Evolutionary conservation across 768 basidiomycete species (phyloP).

Genomic region (Botryobasidium botryosum): DNA sequence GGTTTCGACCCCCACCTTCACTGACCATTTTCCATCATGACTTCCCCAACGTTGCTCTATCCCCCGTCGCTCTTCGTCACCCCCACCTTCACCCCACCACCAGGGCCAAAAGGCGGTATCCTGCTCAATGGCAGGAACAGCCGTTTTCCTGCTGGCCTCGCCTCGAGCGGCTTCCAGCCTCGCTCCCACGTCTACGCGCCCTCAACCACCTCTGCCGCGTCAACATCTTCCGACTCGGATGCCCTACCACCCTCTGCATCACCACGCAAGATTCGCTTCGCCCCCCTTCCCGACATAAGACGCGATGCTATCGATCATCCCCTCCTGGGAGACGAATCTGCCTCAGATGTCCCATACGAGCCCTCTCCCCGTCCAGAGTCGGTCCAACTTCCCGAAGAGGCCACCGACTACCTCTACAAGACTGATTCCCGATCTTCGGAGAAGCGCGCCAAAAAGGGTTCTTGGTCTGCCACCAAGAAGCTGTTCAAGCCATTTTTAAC

Average conservation of each 20-base stretch:
- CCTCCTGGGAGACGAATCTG: neutral
- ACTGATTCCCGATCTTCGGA: neutral
- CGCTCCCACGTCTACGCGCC: conserved; percentile 1
- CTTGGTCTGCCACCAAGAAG: conserved; percentile 18
- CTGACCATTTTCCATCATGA: too few relatives aligned
- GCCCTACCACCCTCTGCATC: neutral
- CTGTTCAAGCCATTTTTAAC: conserved; percentile 21
- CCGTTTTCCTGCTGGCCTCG: neutral
- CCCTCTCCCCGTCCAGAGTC: neutral
- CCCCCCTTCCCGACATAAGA: conserved; percentile 54
- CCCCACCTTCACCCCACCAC: conserved; percentile 2
- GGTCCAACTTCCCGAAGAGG: neutral
- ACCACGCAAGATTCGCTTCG: conserved; percentile 46
- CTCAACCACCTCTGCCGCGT: conserved; percentile 7
- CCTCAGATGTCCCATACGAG: neutral
- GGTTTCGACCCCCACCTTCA: too few relatives aligned
- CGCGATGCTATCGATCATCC: neutral
- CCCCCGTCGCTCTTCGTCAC: too few relatives aligned
- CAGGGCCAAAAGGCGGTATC: conserved; percentile 2
- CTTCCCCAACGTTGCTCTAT: too few relatives aligned
- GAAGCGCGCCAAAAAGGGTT: neutral
- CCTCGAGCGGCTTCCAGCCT: neutral
- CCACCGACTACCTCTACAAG: neutral
- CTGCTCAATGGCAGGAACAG: conserved; percentile 7
- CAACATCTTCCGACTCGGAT: conserved; percentile 4